Base-by-base conservation (phyloP, 2,329 filamentous ascomycete genomes). In the Dactylellina cionopaga region DNA sequence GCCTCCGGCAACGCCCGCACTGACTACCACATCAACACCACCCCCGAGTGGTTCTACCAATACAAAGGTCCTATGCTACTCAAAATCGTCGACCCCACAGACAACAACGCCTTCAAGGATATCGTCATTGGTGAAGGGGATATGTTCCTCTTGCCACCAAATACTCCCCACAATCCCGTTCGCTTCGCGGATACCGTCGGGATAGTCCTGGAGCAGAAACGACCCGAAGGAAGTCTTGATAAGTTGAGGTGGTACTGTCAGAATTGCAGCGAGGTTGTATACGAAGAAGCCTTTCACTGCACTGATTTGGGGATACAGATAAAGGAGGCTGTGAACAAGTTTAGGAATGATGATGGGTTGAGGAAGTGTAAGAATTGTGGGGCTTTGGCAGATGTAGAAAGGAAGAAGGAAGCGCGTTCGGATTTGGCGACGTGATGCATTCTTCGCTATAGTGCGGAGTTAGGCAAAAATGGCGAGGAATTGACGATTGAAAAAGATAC, bases 31-130 rank as follows among this genome's bases (percentile, higher is more conserved):
- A 94, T 98, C 86, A 98, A 98, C 85, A 84, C 88, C 77, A 98
- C 94, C 0, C 89, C 95, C 10, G 95, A 98, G 81, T 98, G 93
- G 89, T 99, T 98, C 87, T 98, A 95, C 85, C 94, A 98, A 82
- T 88, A 96, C 86, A 89, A 89, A 78, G 95, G 95, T 76, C 89
- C 90, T 76, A 97, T 98, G 94, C 85, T 95, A 66, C 89, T 99
- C 76, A 96, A 96, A 80, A 90, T 95, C 13, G 91, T 97, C 75
- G 92, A 97, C 78, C 79, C 78, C 68, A 83, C 78, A 5, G 75
- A 75, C 49, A 81, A 84, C 66, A 80, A 84, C 80, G 71, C 82
- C 49, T 96, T 96, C 82, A 86, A 88, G 75, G 94, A 98, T 81
- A 87, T 98, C 75, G 85, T 92, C 79, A 96, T 98, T 82, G 86